These are phyloP conservation scores for Fusarium piperis DNA, from an alignment of 2,329 filamentous ascomycete genomes.

Conservation along the genomic window DNA sequence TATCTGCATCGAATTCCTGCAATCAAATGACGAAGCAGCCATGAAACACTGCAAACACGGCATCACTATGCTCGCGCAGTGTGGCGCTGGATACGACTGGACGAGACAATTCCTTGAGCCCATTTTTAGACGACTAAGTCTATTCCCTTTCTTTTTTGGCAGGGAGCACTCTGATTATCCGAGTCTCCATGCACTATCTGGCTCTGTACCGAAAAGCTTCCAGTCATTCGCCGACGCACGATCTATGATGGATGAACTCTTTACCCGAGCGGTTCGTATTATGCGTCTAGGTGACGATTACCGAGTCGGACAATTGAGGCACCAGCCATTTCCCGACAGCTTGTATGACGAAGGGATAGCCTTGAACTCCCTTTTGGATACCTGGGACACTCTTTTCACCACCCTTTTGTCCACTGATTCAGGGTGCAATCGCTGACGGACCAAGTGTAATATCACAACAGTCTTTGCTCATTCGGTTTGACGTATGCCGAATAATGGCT, in stretches of 20 bases:
- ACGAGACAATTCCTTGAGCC: neutral
- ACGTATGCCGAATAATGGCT: neutral
- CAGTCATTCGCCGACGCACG: neutral
- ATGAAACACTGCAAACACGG: constrained; percentile 8
- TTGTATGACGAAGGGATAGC: neutral
- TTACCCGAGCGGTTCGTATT: neutral
- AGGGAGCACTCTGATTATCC: neutral
- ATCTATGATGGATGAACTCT: neutral
- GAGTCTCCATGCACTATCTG: neutral
- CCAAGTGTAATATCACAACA: neutral
- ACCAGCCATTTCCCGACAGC: neutral
- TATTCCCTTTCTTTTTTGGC: constrained; percentile 2
- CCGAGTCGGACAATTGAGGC: neutral
- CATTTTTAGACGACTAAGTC: neutral
- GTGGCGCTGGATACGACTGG: neutral
- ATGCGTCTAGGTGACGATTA: neutral
- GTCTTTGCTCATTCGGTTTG: neutral
- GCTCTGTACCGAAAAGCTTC: neutral
- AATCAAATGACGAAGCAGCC: neutral
- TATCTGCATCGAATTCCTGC: constrained; percentile 8
- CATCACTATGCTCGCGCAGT: neutral
- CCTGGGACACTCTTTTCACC: neutral
- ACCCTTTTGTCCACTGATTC: neutral
- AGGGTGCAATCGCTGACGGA: neutral
- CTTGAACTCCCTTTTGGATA: neutral